A percentile compares a stretch with the other conserved stretches of the same genome.
Conservation (phyloP, 2,329 filamentous ascomycete species). For the Cyphellophora attinorum region DNA sequence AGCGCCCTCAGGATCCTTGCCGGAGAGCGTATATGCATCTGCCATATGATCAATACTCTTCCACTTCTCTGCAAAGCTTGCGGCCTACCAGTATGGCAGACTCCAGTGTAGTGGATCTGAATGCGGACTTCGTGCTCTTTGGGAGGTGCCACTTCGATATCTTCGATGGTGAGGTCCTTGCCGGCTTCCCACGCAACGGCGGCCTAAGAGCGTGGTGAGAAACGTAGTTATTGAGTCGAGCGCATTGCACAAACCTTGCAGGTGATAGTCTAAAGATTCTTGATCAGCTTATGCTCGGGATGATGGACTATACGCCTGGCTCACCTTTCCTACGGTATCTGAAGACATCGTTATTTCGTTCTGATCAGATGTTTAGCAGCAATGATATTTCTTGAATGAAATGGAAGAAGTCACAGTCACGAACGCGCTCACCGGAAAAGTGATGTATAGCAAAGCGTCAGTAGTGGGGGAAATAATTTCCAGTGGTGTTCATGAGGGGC, state of each 20-base stretch:
- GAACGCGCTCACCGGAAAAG: no score
- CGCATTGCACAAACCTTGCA: slow-evolving; percentile 69
- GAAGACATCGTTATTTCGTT: slow-evolving; percentile 6
- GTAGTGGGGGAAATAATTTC: no score
- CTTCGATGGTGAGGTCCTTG: slow-evolving; percentile 79
- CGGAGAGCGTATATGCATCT: slow-evolving; percentile 91
- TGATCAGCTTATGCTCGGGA: neutral
- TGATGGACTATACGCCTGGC: neutral
- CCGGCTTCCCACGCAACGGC: slow-evolving; percentile 96
- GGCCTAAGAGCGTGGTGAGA: no score
- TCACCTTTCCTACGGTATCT: slow-evolving; percentile 6
- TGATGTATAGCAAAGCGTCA: no score
- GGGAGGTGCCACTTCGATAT: slow-evolving; percentile 83
- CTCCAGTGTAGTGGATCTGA: slow-evolving; percentile 93
- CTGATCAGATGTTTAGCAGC: no score
- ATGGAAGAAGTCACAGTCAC: no score
- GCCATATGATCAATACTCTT: slow-evolving; percentile 4
- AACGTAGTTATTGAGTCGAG: no score
- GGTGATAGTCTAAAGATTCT: slow-evolving; percentile 71
- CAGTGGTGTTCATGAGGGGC: no score
- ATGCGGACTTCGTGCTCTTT: slow-evolving; percentile 93
- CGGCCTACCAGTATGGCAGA: slow-evolving; percentile 83
- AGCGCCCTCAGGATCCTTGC: slow-evolving; percentile 92
- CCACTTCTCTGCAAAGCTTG: slow-evolving; percentile 4
- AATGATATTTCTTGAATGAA: no score